Conservation (phyloP, 2,329 filamentous ascomycete genomes). For the Cordyceps tenuipes region DNA sequence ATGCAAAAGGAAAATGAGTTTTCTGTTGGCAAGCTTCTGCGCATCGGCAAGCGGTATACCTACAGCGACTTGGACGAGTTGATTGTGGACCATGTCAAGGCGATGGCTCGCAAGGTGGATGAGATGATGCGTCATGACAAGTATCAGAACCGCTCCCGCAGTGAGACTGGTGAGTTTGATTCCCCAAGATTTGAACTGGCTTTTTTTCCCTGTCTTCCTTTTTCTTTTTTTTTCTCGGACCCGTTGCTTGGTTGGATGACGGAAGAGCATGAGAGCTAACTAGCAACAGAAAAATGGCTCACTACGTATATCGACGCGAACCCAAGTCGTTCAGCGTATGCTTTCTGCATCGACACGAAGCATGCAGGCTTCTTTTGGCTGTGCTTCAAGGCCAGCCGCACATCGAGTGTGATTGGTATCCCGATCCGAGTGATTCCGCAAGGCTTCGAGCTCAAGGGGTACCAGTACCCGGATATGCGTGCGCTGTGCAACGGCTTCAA, state of each 20-base stretch:
- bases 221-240: not conserved
- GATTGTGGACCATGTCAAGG: slow-evolving; percentile 94
- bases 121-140: slow-evolving; percentile 94
- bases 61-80: slow-evolving; percentile 96
- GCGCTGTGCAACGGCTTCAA: slow-evolving; percentile 97
- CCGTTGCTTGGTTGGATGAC: not conserved
- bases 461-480: slow-evolving; percentile 88
- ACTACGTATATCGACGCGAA: slow-evolving; percentile 95
- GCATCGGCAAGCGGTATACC: slow-evolving; percentile 78
- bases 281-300: slow-evolving; percentile 74
- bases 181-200: not conserved
- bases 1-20: slow-evolving; percentile 97
- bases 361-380: slow-evolving; percentile 92
- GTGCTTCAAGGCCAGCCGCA: slow-evolving; percentile 86
- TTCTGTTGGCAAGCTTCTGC: slow-evolving; percentile 76
- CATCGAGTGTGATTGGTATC: slow-evolving; percentile 67
- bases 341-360: slow-evolving; percentile 89
- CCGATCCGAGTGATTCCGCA: slow-evolving; percentile 86
- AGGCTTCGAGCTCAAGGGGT: slow-evolving; percentile 83
- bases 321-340: slow-evolving; percentile 85
- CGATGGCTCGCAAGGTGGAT: slow-evolving; percentile 95
- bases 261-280: not conserved
- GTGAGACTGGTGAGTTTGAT: slow-evolving; percentile 67
- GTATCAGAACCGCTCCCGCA: slow-evolving; percentile 72
- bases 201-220: not conserved